These are phyloP conservation scores for Phialocephala sp. DNA, from an alignment of 2,329 filamentous ascomycete species.

Conservation along the genomic window DNA sequence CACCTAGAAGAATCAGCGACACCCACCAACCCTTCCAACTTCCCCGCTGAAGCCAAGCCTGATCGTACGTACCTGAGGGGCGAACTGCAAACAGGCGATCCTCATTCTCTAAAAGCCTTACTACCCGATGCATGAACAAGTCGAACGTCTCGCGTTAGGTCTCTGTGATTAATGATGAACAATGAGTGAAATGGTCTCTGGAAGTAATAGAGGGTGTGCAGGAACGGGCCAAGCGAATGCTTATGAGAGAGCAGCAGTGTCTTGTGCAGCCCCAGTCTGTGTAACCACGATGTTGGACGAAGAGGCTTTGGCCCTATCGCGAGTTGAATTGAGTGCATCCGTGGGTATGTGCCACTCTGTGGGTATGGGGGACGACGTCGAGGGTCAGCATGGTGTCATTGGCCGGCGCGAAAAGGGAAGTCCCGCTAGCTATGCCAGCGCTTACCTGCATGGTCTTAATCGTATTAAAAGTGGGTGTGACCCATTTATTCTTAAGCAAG, in stretches of 20 bases:
- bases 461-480: neutral
- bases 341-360: neutral
- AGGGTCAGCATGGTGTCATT: neutral
- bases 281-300: neutral
- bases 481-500: neutral
- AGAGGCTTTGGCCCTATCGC: neutral
- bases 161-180: neutral
- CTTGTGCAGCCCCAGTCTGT: neutral
- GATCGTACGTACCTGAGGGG: conserved; percentile 58
- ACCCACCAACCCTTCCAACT: neutral
- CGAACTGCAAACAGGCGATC: conserved; percentile 30
- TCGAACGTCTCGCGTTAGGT: neutral
- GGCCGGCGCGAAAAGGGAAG: neutral
- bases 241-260: neutral
- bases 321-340: neutral
- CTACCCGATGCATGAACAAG: conserved; percentile 9
- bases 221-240: neutral
- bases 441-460: no score
- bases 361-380: neutral
- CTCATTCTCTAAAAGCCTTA: conserved; percentile 29
- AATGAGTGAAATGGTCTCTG: neutral
- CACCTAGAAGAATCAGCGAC: conserved; percentile 50
- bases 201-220: neutral
- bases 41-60: neutral
- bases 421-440: neutral